Conservation (phyloP, 73 alveolate genomes). For the Urostyla sp. region DNA sequence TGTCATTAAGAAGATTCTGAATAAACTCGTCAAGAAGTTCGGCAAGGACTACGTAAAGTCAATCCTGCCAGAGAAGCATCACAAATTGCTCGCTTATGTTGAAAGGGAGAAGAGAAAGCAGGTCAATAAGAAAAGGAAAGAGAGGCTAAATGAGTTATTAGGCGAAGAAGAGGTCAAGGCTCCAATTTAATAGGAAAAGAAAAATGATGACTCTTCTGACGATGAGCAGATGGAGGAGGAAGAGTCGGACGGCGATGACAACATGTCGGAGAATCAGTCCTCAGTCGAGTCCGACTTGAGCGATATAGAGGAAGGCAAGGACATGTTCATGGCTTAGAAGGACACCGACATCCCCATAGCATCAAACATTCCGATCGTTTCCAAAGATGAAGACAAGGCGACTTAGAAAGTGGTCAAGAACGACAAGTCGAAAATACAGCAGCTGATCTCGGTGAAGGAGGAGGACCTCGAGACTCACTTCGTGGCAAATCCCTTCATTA, state of each 20-base stretch:
- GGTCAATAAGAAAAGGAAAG: constrained; percentile 40
- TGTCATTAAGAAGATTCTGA: constrained; percentile 43
- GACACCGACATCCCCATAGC: constrained; percentile 57
- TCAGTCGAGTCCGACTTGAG: constrained; percentile 28
- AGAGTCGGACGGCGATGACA: constrained; percentile 27
- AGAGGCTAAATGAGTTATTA: constrained; percentile 12
- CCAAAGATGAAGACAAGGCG: constrained; percentile 14
- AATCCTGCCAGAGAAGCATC: constrained; percentile 52
- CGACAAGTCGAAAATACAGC: constrained; percentile 6
- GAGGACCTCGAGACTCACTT: constrained; percentile 56
- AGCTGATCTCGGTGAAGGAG: constrained; percentile 51
- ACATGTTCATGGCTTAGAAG: constrained; percentile 13
- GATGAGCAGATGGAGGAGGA: constrained; percentile 55
- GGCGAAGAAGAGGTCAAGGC: constrained; percentile 32
- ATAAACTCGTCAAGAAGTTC: constrained; percentile 55
- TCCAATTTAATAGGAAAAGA: constrained; percentile 37
- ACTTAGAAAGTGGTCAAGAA: background rate
- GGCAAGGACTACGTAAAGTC: constrained; percentile 48
- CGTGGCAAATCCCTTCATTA: constrained; percentile 67
- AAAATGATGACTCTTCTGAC: constrained; percentile 32
- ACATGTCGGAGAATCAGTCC: constrained; percentile 41
- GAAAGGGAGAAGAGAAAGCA: constrained; percentile 61
- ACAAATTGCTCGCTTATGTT: constrained; percentile 51
- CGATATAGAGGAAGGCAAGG: constrained; percentile 32
- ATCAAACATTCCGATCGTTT: constrained; percentile 52